Evolutionary conservation across 2,329 filamentous ascomycete genomes (phyloP).

Genomic region (Dendryphion nanum): DNA sequence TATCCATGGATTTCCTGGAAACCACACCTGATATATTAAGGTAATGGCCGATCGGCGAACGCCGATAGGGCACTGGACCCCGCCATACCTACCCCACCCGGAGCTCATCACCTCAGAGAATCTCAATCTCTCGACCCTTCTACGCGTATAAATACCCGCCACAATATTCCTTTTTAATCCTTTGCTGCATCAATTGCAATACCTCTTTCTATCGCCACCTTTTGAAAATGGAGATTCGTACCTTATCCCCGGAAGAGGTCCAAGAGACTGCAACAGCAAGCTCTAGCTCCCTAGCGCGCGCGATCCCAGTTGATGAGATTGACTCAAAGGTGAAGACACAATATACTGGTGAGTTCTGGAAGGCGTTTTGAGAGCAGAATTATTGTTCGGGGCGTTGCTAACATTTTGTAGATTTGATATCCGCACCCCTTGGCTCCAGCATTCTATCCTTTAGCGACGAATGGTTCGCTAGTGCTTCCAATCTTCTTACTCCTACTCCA

Average conservation of each 20-base stretch:
- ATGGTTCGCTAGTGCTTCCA: slow-evolving; percentile 60
- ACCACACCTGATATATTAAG: no score
- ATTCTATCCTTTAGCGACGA: slow-evolving; percentile 59
- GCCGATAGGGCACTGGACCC: no score
- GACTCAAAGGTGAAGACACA: slow-evolving; percentile 55
- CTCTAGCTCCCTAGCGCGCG: slow-evolving; percentile 20
- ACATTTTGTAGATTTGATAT: slow-evolving; percentile 48
- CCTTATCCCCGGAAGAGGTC: slow-evolving; percentile 28
- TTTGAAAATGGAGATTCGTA: slow-evolving; percentile 31
- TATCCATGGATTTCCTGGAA: no score
- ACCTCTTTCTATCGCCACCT: no score
- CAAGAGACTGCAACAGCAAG: slow-evolving; percentile 22
- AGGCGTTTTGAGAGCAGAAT: neutral
- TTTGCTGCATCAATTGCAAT: no score
- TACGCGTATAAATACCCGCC: no score
- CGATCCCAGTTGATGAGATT: slow-evolving; percentile 50
- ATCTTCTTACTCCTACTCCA: slow-evolving; percentile 57
- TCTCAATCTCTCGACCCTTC: no score
- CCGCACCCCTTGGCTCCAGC: slow-evolving; percentile 50
- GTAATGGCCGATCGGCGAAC: no score
- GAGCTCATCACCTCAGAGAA: no score
- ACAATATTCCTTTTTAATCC: no score
- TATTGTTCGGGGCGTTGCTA: slow-evolving; percentile 1
- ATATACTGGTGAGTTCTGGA: slow-evolving; percentile 45
- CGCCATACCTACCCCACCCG: no score